Evolutionary conservation across 257 asterid species (phyloP), one percentile per base, ranked within the genome.

Genomic region (Plantago ovata): DNA sequence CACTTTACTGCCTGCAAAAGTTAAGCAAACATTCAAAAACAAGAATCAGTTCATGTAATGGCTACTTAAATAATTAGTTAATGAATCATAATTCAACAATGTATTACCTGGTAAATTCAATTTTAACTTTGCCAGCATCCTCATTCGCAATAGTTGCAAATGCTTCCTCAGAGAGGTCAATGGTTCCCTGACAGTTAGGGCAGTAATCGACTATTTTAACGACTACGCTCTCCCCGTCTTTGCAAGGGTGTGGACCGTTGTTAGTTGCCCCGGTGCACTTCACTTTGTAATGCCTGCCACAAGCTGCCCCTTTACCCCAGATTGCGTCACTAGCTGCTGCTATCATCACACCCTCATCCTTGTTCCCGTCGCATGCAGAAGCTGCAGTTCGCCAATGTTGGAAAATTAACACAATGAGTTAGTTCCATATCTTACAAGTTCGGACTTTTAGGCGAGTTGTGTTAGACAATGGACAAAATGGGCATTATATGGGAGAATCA

Each of bases 151-250:
- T 78, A 0, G 45, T 9, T 12, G 82, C 54, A 38, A 81, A 78
- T 0, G 84, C 84, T 60, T 78, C 80, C 33, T 73, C 69, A 12
- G 80, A 74, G 52, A 81, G 84, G 55, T 81, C 84, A 4, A 78
- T 62, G 19, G 82, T 78, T n/a, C 75, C 80, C 0, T 41, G 64
- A 28, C 84, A 77, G 0, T 81, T 75, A 2, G 87, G 80, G 23
- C 84, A 75, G 13, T 67, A 75, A 47, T 75, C 78, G 5, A 72
- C 80, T 0, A 81, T 57, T 28, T 22, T 64, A 6, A 77, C 80
- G 1, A 68, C 73, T 10, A 70, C 75, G 9, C 65, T 68, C 32
- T 2, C 5, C n/a, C 14, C 15, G 2, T 84, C 80, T 6, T 72
- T 70, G 73, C 84, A 81, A 28, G 84, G 87, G 10, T 64, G 70